A percentile compares a stretch with the other conserved stretches of the same genome.
These are phyloP conservation scores for Lactifluus echinatus DNA, from an alignment of 768 basidiomycete species.

Conservation along the genomic window DNA sequence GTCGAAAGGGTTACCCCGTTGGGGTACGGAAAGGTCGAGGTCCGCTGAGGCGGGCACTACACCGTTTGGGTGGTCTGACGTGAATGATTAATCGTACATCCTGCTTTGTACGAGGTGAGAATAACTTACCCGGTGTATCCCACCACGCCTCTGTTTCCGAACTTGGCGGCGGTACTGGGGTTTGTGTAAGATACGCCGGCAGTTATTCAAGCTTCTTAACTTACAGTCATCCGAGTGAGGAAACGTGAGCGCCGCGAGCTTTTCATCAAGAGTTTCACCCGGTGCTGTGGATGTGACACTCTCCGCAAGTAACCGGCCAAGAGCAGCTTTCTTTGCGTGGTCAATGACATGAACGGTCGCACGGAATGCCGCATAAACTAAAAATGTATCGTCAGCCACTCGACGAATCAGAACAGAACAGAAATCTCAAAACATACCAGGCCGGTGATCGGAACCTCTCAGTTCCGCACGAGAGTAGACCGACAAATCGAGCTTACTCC, in stretches of 20 bases:
- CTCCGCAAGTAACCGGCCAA: slow-evolving; percentile 62
- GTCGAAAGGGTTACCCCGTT: slow-evolving; percentile 61
- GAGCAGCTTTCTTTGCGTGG: slow-evolving; percentile 55
- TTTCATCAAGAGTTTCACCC: slow-evolving; percentile 64
- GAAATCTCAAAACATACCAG: slow-evolving; percentile 42
- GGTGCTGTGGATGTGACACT: slow-evolving; percentile 52
- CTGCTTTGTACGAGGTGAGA: background rate
- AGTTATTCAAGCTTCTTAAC: slow-evolving; percentile 22
- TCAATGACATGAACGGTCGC: slow-evolving; percentile 76
- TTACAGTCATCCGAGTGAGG: slow-evolving; percentile 38
- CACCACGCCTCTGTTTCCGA: slow-evolving; percentile 74
- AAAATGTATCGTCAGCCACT: background rate
- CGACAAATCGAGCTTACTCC: slow-evolving; percentile 57
- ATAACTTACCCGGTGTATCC: slow-evolving; percentile 51
- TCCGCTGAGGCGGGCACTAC: slow-evolving; percentile 37
- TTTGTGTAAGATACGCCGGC: background rate
- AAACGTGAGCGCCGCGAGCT: slow-evolving; percentile 50
- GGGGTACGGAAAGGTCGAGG: slow-evolving; percentile 21
- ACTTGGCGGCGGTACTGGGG: slow-evolving; percentile 76
- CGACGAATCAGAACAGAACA: background rate
- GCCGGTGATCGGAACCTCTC: slow-evolving; percentile 90
- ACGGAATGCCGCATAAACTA: slow-evolving; percentile 81
- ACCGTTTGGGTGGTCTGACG: slow-evolving; percentile 50
- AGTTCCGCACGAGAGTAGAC: slow-evolving; percentile 83
- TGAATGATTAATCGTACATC: background rate